phyloP scores from a whole-genome alignment of 257 asterid genomes.

The Solanum ossicruentum region DNA sequence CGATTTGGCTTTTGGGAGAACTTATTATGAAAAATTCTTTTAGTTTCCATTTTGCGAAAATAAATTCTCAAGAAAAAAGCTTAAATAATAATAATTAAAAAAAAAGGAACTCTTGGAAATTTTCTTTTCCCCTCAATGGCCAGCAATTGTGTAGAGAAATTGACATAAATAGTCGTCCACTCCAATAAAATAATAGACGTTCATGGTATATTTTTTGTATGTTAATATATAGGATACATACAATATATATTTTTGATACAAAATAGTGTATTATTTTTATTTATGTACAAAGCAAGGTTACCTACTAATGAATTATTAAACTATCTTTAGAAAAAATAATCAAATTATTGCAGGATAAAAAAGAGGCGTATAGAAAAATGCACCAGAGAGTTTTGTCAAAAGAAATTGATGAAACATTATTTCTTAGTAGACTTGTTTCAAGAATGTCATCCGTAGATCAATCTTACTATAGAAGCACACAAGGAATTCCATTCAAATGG shows the following conservation, averaged over 20 bases:
- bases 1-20: background rate
- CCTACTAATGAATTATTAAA: background rate
- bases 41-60: background rate
- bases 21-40: background rate
- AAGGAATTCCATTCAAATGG: conserved; percentile 29
- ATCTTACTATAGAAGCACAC: conserved; percentile 12
- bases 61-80: background rate
- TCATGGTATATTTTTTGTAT: too few relatives aligned
- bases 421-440: conserved; percentile 20
- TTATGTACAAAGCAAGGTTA: background rate
- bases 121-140: too few relatives aligned
- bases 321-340: background rate
- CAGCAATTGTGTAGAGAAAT: too few relatives aligned
- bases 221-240: too few relatives aligned
- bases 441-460: conserved; percentile 27
- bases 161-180: too few relatives aligned
- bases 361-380: conserved; percentile 27
- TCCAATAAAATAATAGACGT: too few relatives aligned
- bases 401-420: conserved; percentile 22
- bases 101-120: too few relatives aligned
- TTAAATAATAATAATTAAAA: too few relatives aligned
- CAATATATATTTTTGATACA: too few relatives aligned
- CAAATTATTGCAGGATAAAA: conserved; percentile 30
- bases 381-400: conserved; percentile 33
- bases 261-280: too few relatives aligned